phyloP scores from a whole-genome alignment of 2,329 filamentous ascomycete species.

The Pseudohalonectria lignicola region DNA sequence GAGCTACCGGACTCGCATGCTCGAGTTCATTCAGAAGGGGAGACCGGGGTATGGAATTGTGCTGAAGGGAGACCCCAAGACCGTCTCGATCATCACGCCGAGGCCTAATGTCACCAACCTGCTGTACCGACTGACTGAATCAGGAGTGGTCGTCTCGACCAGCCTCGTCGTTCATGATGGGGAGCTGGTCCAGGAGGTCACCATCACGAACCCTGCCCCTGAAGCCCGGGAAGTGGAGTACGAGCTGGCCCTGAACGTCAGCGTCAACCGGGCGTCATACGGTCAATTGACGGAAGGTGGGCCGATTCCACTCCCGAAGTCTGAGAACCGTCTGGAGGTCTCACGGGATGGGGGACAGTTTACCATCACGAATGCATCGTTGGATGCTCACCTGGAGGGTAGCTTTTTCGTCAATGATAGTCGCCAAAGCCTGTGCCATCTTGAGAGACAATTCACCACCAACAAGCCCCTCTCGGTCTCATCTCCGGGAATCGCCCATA shows the following conservation, averaged over 20 bases:
- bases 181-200: conserved; percentile 5
- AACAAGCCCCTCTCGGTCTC: neutral
- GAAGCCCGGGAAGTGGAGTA: neutral
- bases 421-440: neutral
- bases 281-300: conserved; percentile 11
- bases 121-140: neutral
- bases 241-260: conserved; percentile 4
- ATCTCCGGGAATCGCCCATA: neutral
- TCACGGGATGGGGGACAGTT: neutral
- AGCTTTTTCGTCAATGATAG: neutral
- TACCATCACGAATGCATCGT: conserved; percentile 4
- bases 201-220: conserved; percentile 4
- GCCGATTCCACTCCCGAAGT: conserved; percentile 6
- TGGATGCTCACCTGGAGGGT: conserved; percentile 4
- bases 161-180: conserved; percentile 5
- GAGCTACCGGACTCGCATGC: conserved; percentile 7
- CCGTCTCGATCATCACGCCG: conserved; percentile 3
- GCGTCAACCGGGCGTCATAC: conserved; percentile 11
- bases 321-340: conserved; percentile 3
- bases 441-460: neutral
- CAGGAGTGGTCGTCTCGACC: neutral
- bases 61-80: neutral
- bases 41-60: conserved; percentile 3
- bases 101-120: conserved; percentile 1
- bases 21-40: conserved; percentile 3